A percentile compares a stretch with the other conserved stretches of the same genome.
These are phyloP conservation scores for Anthracocystis walkeri DNA, from an alignment of 1,284 basidiomycete genomes.

Conservation along the genomic window DNA sequence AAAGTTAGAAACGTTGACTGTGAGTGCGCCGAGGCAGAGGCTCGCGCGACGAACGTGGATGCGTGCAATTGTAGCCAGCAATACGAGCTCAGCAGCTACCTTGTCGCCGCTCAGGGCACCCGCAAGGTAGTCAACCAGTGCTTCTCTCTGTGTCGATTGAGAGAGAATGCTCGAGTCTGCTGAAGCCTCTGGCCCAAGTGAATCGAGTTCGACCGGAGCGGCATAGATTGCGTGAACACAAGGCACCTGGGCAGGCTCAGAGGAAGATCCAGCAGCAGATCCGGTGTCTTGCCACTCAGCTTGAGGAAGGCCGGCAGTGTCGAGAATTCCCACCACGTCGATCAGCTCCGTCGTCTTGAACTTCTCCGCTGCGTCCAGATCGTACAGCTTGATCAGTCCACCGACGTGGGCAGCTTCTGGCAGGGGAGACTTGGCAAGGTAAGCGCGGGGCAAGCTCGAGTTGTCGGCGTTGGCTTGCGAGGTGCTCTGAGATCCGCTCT, in stretches of 20 bases:
- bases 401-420: constrained; percentile 40
- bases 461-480: neutral
- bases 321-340: constrained; percentile 63
- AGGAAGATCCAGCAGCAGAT: constrained; percentile 10
- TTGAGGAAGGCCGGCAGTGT: constrained; percentile 43
- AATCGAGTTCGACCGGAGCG: constrained; percentile 32
- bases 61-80: constrained; percentile 77
- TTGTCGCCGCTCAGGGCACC: constrained; percentile 51
- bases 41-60: constrained; percentile 79
- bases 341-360: constrained; percentile 63
- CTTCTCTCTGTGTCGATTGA: constrained; percentile 15
- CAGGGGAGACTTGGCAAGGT: constrained; percentile 36
- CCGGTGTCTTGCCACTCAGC: constrained; percentile 53
- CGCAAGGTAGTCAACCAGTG: constrained; percentile 52
- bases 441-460: constrained; percentile 25
- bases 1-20: constrained; percentile 73
- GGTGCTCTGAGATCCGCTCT: constrained; percentile 9
- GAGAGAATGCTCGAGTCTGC: constrained; percentile 15
- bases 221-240: constrained; percentile 59
- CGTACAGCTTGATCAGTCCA: constrained; percentile 56
- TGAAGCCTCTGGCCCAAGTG: neutral
- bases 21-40: constrained; percentile 76
- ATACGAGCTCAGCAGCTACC: constrained; percentile 80
- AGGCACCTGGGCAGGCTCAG: constrained; percentile 38
- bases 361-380: constrained; percentile 57